phyloP scores from a whole-genome alignment of 1,284 basidiomycete species.

The Mycosarcoma mackinlayi region DNA sequence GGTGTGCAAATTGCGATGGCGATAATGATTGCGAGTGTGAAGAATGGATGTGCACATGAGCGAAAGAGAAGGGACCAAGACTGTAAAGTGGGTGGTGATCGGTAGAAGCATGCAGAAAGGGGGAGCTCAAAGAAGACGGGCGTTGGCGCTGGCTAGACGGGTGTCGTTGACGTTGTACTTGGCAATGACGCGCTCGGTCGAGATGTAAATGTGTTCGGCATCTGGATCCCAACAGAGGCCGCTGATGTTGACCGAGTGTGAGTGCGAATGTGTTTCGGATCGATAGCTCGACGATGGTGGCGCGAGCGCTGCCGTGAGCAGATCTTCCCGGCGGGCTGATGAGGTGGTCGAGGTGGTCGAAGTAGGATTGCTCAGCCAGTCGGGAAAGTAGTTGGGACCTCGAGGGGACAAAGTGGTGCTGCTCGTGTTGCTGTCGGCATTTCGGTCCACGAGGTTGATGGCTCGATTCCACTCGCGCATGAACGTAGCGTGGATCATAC shows the following conservation, averaged over 20 bases:
- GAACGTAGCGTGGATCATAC: conserved; percentile 40
- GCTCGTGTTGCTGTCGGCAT: not conserved
- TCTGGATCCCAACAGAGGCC: conserved; percentile 57
- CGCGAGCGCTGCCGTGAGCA: conserved; percentile 3
- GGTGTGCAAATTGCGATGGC: not conserved
- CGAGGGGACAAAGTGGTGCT: too few relatives aligned
- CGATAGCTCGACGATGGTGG: not conserved
- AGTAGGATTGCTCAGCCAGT: conserved; percentile 6
- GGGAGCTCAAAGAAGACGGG: conserved; percentile 7
- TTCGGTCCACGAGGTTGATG: conserved; percentile 23
- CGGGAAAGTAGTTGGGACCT: conserved; percentile 16
- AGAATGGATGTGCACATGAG: not conserved
- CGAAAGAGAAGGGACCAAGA: too few relatives aligned
- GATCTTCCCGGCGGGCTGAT: conserved; percentile 4
- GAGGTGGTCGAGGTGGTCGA: conserved; percentile 1
- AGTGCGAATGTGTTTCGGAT: not conserved
- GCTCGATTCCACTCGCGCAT: conserved; percentile 45
- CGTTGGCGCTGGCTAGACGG: conserved; percentile 10
- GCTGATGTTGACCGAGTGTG: conserved; percentile 35
- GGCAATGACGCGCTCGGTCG: conserved; percentile 42
- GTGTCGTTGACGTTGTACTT: conserved; percentile 36
- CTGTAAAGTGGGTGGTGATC: too few relatives aligned
- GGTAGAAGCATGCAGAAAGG: too few relatives aligned
- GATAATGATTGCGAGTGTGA: not conserved
- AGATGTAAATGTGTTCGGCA: conserved; percentile 42